These are phyloP conservation scores for Aspergillus costaricaensis DNA, from an alignment of 2,329 filamentous ascomycete species.

Conservation along the genomic window DNA sequence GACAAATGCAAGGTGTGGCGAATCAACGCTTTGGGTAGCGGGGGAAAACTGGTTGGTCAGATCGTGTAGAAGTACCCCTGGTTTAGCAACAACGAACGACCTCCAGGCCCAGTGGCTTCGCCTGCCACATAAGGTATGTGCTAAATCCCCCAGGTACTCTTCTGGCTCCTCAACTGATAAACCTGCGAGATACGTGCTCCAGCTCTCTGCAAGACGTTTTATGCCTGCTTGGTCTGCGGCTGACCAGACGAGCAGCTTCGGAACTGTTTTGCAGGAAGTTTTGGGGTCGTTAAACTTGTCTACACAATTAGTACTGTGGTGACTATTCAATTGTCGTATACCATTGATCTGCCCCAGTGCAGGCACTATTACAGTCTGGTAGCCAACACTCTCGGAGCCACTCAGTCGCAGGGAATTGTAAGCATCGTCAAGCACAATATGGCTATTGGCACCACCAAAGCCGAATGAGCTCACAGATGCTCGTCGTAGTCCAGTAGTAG, in stretches of 20 bases:
- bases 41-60: not conserved
- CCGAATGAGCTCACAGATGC: constrained; percentile 30
- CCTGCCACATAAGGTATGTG: constrained; percentile 7
- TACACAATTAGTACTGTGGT: too few species aligned
- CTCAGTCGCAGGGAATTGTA: constrained; percentile 7
- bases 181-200: not conserved
- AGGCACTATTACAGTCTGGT: constrained; percentile 4
- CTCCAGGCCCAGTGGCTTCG: constrained; percentile 4
- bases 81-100: not conserved
- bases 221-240: constrained; percentile 14
- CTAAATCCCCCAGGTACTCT: not conserved
- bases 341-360: not conserved
- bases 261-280: not conserved
- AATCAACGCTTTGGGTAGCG: not conserved
- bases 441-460: constrained; percentile 29
- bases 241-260: constrained; percentile 14
- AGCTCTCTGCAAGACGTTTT: constrained; percentile 1
- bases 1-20: not conserved
- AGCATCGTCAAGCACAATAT: constrained; percentile 28
- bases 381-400: not conserved
- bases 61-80: not conserved
- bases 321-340: not conserved
- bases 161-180: not conserved
- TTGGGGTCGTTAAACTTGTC: too few species aligned
- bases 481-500: constrained; percentile 18